These are phyloP conservation scores for Curvularia spicifera DNA, from an alignment of 2,329 filamentous ascomycete species.

Conservation along the genomic window DNA sequence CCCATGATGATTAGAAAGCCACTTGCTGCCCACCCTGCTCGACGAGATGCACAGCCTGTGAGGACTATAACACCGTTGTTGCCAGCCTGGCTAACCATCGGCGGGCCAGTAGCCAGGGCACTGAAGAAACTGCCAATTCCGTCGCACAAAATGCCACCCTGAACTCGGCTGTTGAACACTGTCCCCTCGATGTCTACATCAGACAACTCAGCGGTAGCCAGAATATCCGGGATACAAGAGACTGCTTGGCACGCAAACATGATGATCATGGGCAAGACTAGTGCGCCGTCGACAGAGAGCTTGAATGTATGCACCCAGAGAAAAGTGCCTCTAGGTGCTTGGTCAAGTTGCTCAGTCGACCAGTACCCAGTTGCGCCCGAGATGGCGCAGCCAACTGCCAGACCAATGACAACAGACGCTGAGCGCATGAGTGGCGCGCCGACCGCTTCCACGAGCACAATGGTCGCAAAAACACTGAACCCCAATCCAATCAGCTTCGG, in stretches of 20 bases:
- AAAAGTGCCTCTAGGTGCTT: constrained; percentile 33
- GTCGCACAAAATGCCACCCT: constrained; percentile 39
- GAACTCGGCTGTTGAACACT: constrained; percentile 36
- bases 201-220: constrained; percentile 38
- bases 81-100: constrained; percentile 39
- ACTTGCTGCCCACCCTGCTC: constrained; percentile 39
- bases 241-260: constrained; percentile 42
- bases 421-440: constrained; percentile 41
- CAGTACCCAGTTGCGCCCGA: constrained; percentile 39
- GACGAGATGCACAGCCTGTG: constrained; percentile 35
- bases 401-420: constrained; percentile 35
- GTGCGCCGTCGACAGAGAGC: constrained; percentile 36
- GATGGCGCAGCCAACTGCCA: constrained; percentile 37
- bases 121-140: constrained; percentile 38
- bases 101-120: constrained; percentile 35
- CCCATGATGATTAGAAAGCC: constrained; percentile 38
- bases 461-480: constrained; percentile 39
- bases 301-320: constrained; percentile 40
- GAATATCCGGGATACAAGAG: constrained; percentile 48
- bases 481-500: constrained; percentile 38
- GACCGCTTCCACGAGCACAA: constrained; percentile 34
- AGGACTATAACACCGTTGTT: constrained; percentile 42
- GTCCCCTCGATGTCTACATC: constrained; percentile 37
- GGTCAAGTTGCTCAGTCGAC: constrained; percentile 27
- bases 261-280: constrained; percentile 37